Evolutionary conservation across 2,329 filamentous ascomycete species (phyloP), one percentile per base, ranked within the genome.

Genomic region (Colletotrichum melonis): DNA sequence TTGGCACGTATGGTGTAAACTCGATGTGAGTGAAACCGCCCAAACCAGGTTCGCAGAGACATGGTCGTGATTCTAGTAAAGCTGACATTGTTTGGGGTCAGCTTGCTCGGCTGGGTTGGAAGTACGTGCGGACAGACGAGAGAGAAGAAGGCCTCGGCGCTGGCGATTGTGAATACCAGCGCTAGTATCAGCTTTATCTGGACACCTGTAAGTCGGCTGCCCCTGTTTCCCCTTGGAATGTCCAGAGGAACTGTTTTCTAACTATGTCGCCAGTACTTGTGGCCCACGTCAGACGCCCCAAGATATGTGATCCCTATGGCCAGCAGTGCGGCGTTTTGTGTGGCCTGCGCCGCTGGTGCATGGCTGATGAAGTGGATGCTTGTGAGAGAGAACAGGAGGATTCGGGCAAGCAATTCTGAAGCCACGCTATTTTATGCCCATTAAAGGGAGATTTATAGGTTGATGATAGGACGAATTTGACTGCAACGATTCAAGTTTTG

Each of bases 251-350:
- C 5, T 42, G 14, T 1, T 5, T 11, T 4, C 46, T 74, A 9
- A 75, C 30, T 30, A 1, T 1, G 1, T 3, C 1, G 5, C 4
- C 24, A 74, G 73, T 85, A 85, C 70, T 76, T 86, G 19, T 85
- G 82, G 81, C 82, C 82, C 0, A 79, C 80, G 24, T 79, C 74
- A 11, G 82, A 84, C 59, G 80, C 78, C 26, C 84, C 84, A 0
- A 79, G 81, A 24, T 85, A 84, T 62, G 76, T 78, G 4, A 83
- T 82, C 49, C 83, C 83, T 5, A 82, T 85, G 79, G 77, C 76
- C 1, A 75, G 73, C 38, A 70, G 65, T 5, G 73, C 73, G 4
- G 73, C 70, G 0, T 75, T 75, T 1, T 74, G 70, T 30, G 66
- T 46, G 71, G 78, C 52, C 76, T 79, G 54, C 76, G 81, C 68